Evolutionary conservation across 2,329 filamentous ascomycete species (phyloP).

Genomic region (Chrysoporthe austroafricana): DNA sequence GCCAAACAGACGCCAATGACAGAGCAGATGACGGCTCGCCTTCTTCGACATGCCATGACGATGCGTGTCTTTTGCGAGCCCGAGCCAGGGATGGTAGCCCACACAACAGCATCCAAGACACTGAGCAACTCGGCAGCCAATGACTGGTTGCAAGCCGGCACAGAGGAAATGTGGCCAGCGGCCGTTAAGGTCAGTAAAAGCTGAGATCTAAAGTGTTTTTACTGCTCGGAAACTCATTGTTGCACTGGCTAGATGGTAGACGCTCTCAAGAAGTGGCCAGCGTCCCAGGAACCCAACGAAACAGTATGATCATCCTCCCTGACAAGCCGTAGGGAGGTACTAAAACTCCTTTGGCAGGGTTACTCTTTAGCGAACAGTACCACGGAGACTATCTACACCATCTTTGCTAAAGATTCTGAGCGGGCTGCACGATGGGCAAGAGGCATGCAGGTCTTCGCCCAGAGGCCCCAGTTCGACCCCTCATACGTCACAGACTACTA

Average conservation of each 20-base stretch:
- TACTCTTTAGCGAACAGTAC: constrained; percentile 30
- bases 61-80: constrained; percentile 37
- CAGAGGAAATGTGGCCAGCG: constrained; percentile 32
- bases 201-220: not conserved
- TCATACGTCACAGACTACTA: constrained; percentile 25
- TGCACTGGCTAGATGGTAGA: constrained; percentile 13
- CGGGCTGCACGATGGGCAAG: constrained; percentile 27
- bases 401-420: constrained; percentile 22
- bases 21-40: constrained; percentile 33
- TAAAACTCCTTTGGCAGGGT: constrained; percentile 17
- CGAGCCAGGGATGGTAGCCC: constrained; percentile 34
- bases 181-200: constrained; percentile 12
- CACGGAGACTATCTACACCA: constrained; percentile 28
- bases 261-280: constrained; percentile 33
- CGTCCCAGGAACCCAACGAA: constrained; percentile 32
- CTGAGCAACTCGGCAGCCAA: constrained; percentile 25
- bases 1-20: constrained; percentile 31
- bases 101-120: constrained; percentile 32
- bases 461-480: not conserved
- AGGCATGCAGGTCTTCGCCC: constrained; percentile 27
- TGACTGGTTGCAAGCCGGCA: constrained; percentile 29
- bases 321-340: no score
- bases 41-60: constrained; percentile 37
- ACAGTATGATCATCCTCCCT: constrained; percentile 23
- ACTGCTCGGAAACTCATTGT: no score